A percentile compares a stretch with the other conserved stretches of the same genome.
phyloP scores from a whole-genome alignment of 129 eudicot species.

The Lactuca sativa region DNA sequence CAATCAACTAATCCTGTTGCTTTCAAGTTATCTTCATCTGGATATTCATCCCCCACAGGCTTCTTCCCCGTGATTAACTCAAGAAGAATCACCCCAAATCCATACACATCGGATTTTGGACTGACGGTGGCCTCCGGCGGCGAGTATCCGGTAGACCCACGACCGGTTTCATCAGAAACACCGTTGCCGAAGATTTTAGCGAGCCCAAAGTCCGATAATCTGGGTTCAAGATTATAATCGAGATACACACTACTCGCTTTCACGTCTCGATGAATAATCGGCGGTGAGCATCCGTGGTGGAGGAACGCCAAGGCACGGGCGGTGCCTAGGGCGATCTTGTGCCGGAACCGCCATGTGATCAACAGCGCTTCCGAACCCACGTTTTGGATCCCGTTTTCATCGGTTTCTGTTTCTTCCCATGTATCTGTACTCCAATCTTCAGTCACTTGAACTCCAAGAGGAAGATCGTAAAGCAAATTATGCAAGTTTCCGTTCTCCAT shows the following conservation, averaged over 20 bases:
- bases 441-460: slow-evolving; percentile 60
- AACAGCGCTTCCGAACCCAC: slow-evolving; percentile 49
- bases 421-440: slow-evolving; percentile 88
- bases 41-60: slow-evolving; percentile 61
- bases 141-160: slow-evolving; percentile 61
- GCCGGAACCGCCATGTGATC: slow-evolving; percentile 68
- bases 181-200: slow-evolving; percentile 67
- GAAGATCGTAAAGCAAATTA: slow-evolving; percentile 65
- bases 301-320: slow-evolving; percentile 85
- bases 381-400: slow-evolving; percentile 50
- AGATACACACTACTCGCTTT: slow-evolving; percentile 81
- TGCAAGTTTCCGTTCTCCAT: slow-evolving; percentile 85
- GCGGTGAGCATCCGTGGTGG: slow-evolving; percentile 91
- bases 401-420: slow-evolving; percentile 65
- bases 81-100: slow-evolving; percentile 76
- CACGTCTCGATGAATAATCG: slow-evolving; percentile 74
- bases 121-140: slow-evolving; percentile 58
- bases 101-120: slow-evolving; percentile 75
- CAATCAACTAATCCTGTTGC: slow-evolving; percentile 60
- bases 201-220: slow-evolving; percentile 74
- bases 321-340: slow-evolving; percentile 65
- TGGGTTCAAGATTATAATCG: slow-evolving; percentile 72
- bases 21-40: slow-evolving; percentile 49
- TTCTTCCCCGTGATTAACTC: slow-evolving; percentile 84
- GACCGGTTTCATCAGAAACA: slow-evolving; percentile 43